A percentile compares a stretch with the other conserved stretches of the same genome.
phyloP scores from a whole-genome alignment of 2,329 filamentous ascomycete species.

The Aspergillus glaucus region DNA sequence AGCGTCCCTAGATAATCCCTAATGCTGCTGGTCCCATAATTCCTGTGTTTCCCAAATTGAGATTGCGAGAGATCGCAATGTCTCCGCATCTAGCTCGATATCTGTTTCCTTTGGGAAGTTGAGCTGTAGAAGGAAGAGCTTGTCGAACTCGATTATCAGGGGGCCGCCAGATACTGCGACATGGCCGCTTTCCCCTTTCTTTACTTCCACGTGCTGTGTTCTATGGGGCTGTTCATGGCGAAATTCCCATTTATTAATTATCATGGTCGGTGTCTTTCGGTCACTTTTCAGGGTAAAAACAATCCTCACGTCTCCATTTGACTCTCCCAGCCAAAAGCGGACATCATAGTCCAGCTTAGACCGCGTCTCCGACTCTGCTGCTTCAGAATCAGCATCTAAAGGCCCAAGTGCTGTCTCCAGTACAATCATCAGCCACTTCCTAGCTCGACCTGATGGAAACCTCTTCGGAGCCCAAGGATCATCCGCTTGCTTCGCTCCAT shows the following conservation, averaged over 20 bases:
- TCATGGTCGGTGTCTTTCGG: slow-evolving; percentile 1
- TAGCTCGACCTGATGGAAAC: too few species aligned
- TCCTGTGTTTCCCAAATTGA: not conserved
- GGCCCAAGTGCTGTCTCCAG: too few species aligned
- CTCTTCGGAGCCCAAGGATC: too few species aligned
- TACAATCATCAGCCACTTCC: too few species aligned
- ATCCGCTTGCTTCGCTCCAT: too few species aligned
- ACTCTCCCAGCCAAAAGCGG: not conserved
- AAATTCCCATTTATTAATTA: slow-evolving; percentile 5
- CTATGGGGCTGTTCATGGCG: not conserved
- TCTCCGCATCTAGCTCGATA: slow-evolving; percentile 2
- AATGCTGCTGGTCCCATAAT: not conserved
- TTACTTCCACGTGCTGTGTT: not conserved
- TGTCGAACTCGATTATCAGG: slow-evolving; percentile 4
- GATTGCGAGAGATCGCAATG: not conserved
- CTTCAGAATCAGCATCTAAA: too few species aligned
- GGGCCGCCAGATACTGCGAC: not conserved
- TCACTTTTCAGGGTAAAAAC: slow-evolving; percentile 2
- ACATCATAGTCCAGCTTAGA: not conserved
- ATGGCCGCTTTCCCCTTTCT: not conserved
- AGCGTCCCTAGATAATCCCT: too few species aligned
- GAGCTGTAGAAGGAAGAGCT: slow-evolving; percentile 3
- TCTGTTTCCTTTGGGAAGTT: not conserved
- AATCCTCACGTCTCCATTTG: not conserved
- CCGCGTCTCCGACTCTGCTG: not conserved